Base-by-base conservation (phyloP, 441 rosid genomes). In the Bruguiera hainesii region DNA sequence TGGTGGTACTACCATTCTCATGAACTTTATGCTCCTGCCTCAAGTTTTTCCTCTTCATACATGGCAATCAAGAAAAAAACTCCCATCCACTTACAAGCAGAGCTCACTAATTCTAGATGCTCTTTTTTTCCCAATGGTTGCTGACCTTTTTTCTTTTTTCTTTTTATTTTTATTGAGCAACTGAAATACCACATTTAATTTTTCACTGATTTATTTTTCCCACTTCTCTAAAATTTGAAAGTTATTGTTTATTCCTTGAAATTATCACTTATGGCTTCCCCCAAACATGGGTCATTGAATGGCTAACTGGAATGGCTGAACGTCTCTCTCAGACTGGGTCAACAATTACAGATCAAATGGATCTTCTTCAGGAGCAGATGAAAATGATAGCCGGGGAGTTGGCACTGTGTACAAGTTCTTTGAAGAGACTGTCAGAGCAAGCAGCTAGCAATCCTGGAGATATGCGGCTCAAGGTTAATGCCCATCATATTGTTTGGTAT, bases 331-430 rank as follows among this genome's bases (percentile, higher is more conserved):
- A 91, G 98, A 82, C 74, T 42, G 91, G 88, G 60, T 80, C 80
- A 63, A 83, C 94, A 60, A 83, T 88, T 68, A 78, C 87, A 37
- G 96, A 91, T 84, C 96, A 95, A 82, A 90, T 87, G 91, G 99
- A 95, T 75, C 91, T 94, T 78, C 97, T 95, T 70, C 87, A 80
- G 49, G 99, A 91, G 84, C 97, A 94, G 75, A 82, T 87, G 76
- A 91, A 94, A 79, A 81, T 88, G 87, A 83, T 94, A 79, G 91
- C 96, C 18, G 99, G 89, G 71, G 99, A 94, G 77, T 87, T 94
- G 72, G 99, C 98, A 51, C 79, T 91, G 74, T 85, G 86, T 61
- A 84, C 85, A 63, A 88, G 93, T 76, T 83, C 97, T 61, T 73
- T 91, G 77, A 91, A 88, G 80, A 82, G 97, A 78, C 80, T 94